These are phyloP conservation scores for Paspalum notatum DNA, from an alignment of 176 grass and related monocot species.

Conservation along the genomic window DNA sequence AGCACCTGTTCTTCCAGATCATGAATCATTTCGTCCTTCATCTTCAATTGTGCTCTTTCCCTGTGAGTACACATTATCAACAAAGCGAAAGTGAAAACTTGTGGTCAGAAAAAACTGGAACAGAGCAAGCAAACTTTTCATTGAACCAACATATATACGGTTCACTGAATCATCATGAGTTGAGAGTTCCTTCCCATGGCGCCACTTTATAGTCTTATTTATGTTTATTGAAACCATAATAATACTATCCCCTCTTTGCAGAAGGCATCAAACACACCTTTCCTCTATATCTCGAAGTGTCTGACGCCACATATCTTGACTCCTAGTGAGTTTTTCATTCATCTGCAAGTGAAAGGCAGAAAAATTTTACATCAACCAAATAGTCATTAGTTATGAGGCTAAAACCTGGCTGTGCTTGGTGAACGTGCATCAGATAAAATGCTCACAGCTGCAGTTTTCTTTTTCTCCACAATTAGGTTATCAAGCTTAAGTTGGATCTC, in stretches of 20 bases:
- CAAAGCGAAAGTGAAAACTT: neutral
- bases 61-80: conserved; percentile 34
- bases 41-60: conserved; percentile 53
- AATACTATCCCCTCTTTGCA: neutral
- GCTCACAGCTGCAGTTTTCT: conserved; percentile 68
- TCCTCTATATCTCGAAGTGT: conserved; percentile 82
- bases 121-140: neutral
- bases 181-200: neutral
- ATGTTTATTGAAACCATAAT: neutral
- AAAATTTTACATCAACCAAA: neutral
- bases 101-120: neutral
- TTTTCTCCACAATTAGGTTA: conserved; percentile 68
- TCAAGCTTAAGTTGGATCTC: conserved; percentile 76
- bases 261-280: conserved; percentile 55
- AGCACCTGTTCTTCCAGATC: conserved; percentile 91
- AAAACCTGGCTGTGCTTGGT: neutral
- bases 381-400: neutral
- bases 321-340: conserved; percentile 74
- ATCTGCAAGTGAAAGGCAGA: conserved; percentile 51
- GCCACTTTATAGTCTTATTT: neutral
- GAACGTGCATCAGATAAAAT: conserved; percentile 32
- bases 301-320: conserved; percentile 77
- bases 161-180: neutral
- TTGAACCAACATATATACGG: neutral
- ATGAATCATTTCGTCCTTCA: conserved; percentile 69